phyloP scores from a whole-genome alignment of 1,284 basidiomycete genomes.

The Wallemia mellicola region DNA sequence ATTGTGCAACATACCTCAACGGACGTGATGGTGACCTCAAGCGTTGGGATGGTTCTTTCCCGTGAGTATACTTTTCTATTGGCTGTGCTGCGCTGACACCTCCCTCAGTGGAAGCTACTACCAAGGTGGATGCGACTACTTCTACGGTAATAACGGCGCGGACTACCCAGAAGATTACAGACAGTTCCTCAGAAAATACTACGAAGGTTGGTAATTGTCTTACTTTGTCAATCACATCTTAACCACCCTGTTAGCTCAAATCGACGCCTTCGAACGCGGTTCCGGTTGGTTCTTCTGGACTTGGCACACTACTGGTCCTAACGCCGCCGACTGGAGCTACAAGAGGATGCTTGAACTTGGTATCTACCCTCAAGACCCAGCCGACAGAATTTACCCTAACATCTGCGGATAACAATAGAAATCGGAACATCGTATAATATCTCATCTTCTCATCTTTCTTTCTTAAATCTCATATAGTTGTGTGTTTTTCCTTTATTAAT shows the following conservation, averaged over 20 bases:
- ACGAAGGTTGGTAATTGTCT: not conserved
- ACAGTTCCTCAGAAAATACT: not conserved
- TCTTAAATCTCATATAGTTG: not conserved
- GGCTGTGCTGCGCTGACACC: too few species aligned
- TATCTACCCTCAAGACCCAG: conserved; percentile 37
- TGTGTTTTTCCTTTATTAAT: not conserved
- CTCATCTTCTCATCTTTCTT: not conserved
- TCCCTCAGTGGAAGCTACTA: conserved; percentile 16
- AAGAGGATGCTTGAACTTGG: conserved; percentile 33
- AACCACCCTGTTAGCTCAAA: conserved; percentile 9
- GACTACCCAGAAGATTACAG: conserved; percentile 22
- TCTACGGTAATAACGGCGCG: conserved; percentile 24
- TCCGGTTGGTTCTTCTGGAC: conserved; percentile 55
- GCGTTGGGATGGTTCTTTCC: not conserved
- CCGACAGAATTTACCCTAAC: conserved; percentile 28
- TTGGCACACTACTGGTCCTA: conserved; percentile 42
- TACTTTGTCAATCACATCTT: not conserved
- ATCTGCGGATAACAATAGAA: conserved; percentile 17
- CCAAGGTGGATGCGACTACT: conserved; percentile 22
- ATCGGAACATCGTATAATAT: not conserved
- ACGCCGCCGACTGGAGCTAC: conserved; percentile 41
- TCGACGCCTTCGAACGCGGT: conserved; percentile 12
- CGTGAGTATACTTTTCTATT: too few species aligned
- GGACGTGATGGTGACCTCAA: not conserved
- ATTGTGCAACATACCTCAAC: not conserved